These are phyloP conservation scores for Ganoderma lucidum DNA, from an alignment of 1,284 basidiomycete genomes.

Conservation along the genomic window DNA sequence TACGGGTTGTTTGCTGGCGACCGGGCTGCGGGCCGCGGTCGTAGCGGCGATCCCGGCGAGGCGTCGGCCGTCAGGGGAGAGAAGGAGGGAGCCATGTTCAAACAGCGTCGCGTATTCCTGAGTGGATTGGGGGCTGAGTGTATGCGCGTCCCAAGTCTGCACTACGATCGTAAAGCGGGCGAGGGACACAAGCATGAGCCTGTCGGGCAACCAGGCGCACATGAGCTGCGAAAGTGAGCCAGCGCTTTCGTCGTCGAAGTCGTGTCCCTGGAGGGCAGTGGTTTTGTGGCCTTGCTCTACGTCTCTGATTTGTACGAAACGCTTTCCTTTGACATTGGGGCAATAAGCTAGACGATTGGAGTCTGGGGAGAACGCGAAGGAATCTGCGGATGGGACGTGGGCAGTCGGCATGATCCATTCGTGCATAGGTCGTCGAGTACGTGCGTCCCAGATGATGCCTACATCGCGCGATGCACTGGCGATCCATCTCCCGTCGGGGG, in stretches of 20 bases:
- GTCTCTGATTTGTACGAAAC: not conserved
- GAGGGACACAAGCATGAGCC: not conserved
- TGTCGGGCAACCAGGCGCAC: not conserved
- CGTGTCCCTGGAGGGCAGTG: not conserved
- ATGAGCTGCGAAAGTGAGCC: not conserved
- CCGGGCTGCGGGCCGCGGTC: not conserved
- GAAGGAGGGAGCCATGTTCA: not conserved
- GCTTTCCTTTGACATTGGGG: not conserved
- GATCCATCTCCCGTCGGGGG: not conserved
- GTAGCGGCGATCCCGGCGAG: not conserved
- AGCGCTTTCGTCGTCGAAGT: not conserved
- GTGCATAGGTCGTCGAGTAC: not conserved
- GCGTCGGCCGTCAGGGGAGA: not conserved
- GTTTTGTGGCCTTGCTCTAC: not conserved
- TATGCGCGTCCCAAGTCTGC: not conserved
- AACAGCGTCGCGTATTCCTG: not conserved
- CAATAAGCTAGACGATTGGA: not conserved
- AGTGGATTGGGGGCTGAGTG: not conserved
- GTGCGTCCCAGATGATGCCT: not conserved
- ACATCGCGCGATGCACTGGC: not conserved
- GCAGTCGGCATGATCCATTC: not conserved
- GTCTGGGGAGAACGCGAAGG: not conserved
- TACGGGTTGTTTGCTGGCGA: not conserved
- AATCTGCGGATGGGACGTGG: not conserved
- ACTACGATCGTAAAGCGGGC: not conserved